These are phyloP conservation scores for Aquilaria agallochum DNA, from an alignment of 441 rosid species.

Conservation along the genomic window DNA sequence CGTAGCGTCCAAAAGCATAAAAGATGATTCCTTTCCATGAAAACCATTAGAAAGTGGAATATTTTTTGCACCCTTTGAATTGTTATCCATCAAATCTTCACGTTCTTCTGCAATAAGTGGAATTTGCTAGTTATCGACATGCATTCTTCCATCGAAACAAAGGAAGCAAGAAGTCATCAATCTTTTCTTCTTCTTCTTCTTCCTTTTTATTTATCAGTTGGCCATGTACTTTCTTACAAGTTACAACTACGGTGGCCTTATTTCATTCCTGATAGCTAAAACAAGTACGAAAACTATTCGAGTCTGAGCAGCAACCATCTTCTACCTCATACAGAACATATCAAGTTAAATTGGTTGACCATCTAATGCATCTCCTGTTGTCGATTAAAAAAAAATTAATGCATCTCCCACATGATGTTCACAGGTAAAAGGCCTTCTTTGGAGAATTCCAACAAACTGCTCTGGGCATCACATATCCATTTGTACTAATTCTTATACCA, in stretches of 20 bases:
- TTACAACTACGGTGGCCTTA: not conserved
- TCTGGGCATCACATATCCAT: too few relatives aligned
- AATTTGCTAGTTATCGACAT: too few relatives aligned
- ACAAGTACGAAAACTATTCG: constrained; percentile 7
- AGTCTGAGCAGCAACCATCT: constrained; percentile 29
- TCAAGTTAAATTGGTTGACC: constrained; percentile 16
- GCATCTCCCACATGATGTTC: constrained; percentile 28
- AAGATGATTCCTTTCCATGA: too few relatives aligned
- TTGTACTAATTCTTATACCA: too few relatives aligned
- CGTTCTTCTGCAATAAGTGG: too few relatives aligned
- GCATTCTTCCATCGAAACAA: too few relatives aligned
- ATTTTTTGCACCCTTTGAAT: too few relatives aligned
- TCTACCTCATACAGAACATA: constrained; percentile 2
- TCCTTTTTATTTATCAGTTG: too few relatives aligned
- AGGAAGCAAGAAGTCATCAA: not conserved
- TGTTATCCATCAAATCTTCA: too few relatives aligned
- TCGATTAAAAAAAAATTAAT: constrained; percentile 17
- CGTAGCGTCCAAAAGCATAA: constrained; percentile 18
- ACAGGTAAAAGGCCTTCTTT: not conserved
- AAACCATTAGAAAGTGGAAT: too few relatives aligned
- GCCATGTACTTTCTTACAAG: not conserved
- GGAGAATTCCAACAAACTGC: too few relatives aligned
- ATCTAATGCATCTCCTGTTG: constrained; percentile 19
- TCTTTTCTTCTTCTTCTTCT: not conserved
- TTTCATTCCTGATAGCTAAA: not conserved